Evolutionary conservation across 108 stramenopile species (phyloP).

Genomic region (Fragilaria crotonensis): DNA sequence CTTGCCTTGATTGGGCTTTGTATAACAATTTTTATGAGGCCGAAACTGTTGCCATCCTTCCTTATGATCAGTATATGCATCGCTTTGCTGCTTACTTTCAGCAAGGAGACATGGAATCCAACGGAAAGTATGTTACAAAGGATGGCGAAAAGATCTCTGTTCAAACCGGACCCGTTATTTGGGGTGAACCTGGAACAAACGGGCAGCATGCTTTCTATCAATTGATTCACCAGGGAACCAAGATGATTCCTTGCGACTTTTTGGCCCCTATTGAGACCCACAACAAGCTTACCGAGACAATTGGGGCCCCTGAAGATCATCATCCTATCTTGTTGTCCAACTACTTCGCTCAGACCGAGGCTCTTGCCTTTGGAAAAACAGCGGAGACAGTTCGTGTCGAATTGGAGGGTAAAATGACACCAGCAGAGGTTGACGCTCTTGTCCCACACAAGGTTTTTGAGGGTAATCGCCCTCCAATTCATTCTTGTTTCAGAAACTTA

Average conservation of each 20-base stretch:
- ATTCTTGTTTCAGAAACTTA: constrained; percentile 74
- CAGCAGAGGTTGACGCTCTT: constrained; percentile 74
- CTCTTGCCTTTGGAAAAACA: constrained; percentile 87
- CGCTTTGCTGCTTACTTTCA: constrained; percentile 97
- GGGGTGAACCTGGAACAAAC: constrained; percentile 98
- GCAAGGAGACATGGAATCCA: constrained; percentile 99
- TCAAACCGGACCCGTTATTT: constrained; percentile 83
- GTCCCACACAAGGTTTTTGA: constrained; percentile 93
- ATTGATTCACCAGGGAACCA: constrained; percentile 97
- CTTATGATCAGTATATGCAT: constrained; percentile 93
- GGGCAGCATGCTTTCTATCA: constrained; percentile 99
- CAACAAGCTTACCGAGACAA: constrained; percentile 43
- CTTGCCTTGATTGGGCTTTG: constrained; percentile 95
- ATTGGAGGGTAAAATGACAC: constrained; percentile 56
- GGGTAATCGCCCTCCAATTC: constrained; percentile 96
- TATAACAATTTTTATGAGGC: constrained; percentile 97
- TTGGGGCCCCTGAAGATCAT: constrained; percentile 77
- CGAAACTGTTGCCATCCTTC: constrained; percentile 86
- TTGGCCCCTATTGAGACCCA: constrained; percentile 85
- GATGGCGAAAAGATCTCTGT: constrained; percentile 50
- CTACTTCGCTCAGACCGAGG: constrained; percentile 99
- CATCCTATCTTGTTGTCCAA: constrained; percentile 99
- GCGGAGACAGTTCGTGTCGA: constrained; percentile 38
- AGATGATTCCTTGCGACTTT: constrained; percentile 92
- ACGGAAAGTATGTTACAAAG: constrained; percentile 90